Evolutionary conservation across 2,329 filamentous ascomycete species (phyloP).

Genomic region (Colletotrichum cuscutae): DNA sequence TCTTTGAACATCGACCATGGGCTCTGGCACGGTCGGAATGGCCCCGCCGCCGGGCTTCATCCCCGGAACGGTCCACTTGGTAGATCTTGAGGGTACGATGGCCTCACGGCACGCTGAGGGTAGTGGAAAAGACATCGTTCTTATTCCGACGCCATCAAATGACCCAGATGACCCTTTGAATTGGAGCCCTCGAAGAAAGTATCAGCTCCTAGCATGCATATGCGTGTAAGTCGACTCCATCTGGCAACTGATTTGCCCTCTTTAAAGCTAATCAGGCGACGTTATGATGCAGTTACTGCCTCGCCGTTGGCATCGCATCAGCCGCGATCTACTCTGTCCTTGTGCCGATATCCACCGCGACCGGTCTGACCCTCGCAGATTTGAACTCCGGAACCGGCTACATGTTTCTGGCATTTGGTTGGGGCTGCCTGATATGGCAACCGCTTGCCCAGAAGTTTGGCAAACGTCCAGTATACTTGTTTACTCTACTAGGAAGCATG

Average conservation of each 20-base stretch:
- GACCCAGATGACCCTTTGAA: slow-evolving; percentile 43
- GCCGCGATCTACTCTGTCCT: slow-evolving; percentile 52
- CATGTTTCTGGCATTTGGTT: slow-evolving; percentile 56
- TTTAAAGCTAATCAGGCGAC: neutral
- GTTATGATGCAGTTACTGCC: slow-evolving; percentile 27
- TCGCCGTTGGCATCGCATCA: slow-evolving; percentile 47
- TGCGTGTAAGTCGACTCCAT: slow-evolving; percentile 19
- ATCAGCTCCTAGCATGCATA: slow-evolving; percentile 36
- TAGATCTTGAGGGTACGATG: neutral
- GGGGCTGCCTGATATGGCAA: slow-evolving; percentile 58
- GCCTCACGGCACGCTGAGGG: neutral
- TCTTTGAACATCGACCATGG: neutral
- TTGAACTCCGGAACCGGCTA: slow-evolving; percentile 52
- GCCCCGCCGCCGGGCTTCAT: neutral
- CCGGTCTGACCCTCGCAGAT: slow-evolving; percentile 45
- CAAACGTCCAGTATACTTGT: slow-evolving; percentile 51
- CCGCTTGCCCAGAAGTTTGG: slow-evolving; percentile 58
- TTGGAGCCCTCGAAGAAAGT: slow-evolving; percentile 38
- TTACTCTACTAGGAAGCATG: slow-evolving; percentile 46
- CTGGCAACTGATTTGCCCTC: neutral
- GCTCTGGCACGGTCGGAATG: neutral
- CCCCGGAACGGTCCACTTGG: neutral
- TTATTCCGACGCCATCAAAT: slow-evolving; percentile 38
- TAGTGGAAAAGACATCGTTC: slow-evolving; percentile 36
- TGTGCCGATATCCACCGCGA: slow-evolving; percentile 46